phyloP scores from a whole-genome alignment of 108 stramenopile species.

The Mediolabrus comicus region DNA sequence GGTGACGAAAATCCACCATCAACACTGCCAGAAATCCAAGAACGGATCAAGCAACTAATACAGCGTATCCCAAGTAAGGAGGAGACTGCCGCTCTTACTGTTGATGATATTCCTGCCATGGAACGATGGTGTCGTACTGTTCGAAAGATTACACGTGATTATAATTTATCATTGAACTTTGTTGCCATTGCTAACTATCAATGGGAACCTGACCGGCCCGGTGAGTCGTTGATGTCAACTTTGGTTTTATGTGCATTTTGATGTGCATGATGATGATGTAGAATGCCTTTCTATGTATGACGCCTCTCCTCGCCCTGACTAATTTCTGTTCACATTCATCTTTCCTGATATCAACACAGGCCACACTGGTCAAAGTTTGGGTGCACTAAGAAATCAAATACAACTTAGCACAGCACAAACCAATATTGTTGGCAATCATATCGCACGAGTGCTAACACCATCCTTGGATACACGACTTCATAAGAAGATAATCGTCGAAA shows the following conservation, averaged over 20 bases:
- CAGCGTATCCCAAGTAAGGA: conserved; percentile 20
- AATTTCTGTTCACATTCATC: neutral
- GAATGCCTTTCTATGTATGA: too few species aligned
- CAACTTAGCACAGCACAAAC: conserved; percentile 29
- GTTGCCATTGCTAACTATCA: conserved; percentile 34
- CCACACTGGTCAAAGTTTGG: conserved; percentile 11
- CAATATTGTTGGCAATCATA: conserved; percentile 32
- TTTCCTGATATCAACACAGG: neutral
- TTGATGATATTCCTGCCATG: conserved; percentile 14
- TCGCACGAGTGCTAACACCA: conserved; percentile 24
- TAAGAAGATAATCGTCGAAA: conserved; percentile 20
- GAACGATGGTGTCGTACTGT: conserved; percentile 30
- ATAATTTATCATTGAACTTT: conserved; percentile 33
- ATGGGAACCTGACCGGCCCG: conserved; percentile 41
- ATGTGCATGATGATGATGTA: too few species aligned
- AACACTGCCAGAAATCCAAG: conserved; percentile 15
- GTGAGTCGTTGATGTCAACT: conserved; percentile 7
- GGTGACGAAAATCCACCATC: conserved; percentile 12
- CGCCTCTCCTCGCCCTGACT: neutral
- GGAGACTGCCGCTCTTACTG: conserved; percentile 19
- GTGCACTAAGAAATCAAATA: conserved; percentile 33
- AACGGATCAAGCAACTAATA: conserved; percentile 10
- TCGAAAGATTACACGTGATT: conserved; percentile 11
- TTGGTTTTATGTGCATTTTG: neutral
- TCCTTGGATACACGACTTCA: conserved; percentile 26